Base-by-base conservation (phyloP, 306 rosid species). In the Ceratonia siliqua region DNA sequence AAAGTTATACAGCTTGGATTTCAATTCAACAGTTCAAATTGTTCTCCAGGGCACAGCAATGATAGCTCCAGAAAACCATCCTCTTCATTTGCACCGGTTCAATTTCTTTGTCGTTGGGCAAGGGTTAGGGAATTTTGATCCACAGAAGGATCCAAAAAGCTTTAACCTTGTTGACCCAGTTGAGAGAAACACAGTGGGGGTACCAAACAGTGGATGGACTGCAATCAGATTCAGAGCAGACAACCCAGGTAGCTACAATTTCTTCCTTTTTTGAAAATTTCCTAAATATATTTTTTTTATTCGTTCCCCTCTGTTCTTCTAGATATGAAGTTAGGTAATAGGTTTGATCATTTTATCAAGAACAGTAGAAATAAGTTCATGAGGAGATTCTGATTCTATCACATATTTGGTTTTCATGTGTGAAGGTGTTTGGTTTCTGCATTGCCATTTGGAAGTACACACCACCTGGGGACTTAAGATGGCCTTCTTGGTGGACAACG, bases 381-480 rank as follows among this genome's bases (percentile, higher is more conserved):
- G 3, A 53, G 13, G 15, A 21, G 27, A 68, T 21, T 68, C 48
- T 43, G 41, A 68, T 61, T 18, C 3, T 27, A 18, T 30, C 36
- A 25, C 18, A 55, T 46, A 49, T 2, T 65, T 62, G 77, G 24
- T 11, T 68, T 39, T 68, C 7, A 52, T 45, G 45, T 9, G 6
- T 72, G 81, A 46, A 92, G 97, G 96, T 22, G 85, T 92, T 41
- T 92, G 96, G 97, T 83, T 88, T 61, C 21, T 88, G 58, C 96
- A 92, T 82, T 92, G 97, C 73, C 96, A 90, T 83, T 79, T 92
- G 70, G 98, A 92, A 83, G 92, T 85, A 49, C 94, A 90, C 85
- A 92, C 92, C 0, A 87, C 91, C 3, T 92, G 96, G 97, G 97
- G 97, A 54, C 86, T 89, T 17, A 90, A 85, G 84, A 88, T 88